phyloP scores from a whole-genome alignment of 2,329 filamentous ascomycete species.

The Rhexocercosporidium sp. region DNA sequence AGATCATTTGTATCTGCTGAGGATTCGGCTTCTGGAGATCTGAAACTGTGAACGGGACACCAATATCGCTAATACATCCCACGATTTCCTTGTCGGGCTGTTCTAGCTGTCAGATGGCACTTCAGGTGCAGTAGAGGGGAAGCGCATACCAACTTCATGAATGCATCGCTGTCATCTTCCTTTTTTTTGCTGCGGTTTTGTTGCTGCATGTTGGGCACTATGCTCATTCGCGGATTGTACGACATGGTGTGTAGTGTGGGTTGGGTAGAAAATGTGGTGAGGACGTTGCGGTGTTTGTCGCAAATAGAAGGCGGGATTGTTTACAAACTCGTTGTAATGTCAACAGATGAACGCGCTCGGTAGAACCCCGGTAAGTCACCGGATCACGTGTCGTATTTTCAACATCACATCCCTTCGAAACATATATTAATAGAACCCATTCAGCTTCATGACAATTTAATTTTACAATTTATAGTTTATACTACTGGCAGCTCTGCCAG shows the following conservation, averaged over 20 bases:
- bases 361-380: background rate
- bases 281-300: constrained; percentile 7
- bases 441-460: background rate
- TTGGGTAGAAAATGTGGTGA: background rate
- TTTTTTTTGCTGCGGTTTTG: constrained; percentile 56
- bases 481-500: too few species aligned
- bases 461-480: too few species aligned
- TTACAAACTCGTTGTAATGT: constrained; percentile 21
- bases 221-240: constrained; percentile 57
- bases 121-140: background rate
- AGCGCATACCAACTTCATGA: constrained; percentile 58
- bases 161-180: constrained; percentile 61
- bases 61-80: constrained; percentile 96
- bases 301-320: constrained; percentile 14
- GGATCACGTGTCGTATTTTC: background rate
- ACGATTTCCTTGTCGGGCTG: constrained; percentile 79
- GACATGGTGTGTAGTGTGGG: constrained; percentile 46
- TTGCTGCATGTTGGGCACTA: constrained; percentile 53
- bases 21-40: constrained; percentile 95
- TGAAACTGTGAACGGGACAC: constrained; percentile 82
- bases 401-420: background rate
- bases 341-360: constrained; percentile 14
- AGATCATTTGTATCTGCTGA: constrained; percentile 93
- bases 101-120: constrained; percentile 25
- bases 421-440: background rate